phyloP scores from a whole-genome alignment of 225 moss, liverwort and hornwort species.

The Polytrichum commune region DNA sequence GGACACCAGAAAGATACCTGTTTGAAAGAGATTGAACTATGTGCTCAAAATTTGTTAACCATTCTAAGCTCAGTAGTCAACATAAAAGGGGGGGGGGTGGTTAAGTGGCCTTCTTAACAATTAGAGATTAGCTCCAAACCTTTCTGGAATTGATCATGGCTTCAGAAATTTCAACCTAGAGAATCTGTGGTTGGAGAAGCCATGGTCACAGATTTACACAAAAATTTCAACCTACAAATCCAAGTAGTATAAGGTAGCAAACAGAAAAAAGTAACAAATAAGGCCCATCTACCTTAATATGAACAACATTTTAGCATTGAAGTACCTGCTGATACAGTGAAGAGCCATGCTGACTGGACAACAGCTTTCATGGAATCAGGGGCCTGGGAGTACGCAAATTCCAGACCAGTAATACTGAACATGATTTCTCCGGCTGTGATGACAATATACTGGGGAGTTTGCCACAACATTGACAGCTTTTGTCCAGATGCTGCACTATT shows the following conservation, averaged over 20 bases:
- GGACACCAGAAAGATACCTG: no score
- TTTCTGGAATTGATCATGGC: neutral
- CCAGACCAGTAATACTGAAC: conserved; percentile 94
- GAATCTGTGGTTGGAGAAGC: no score
- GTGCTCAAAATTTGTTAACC: no score
- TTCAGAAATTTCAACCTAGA: neutral
- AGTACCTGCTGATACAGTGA: conserved; percentile 82
- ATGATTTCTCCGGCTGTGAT: conserved; percentile 93
- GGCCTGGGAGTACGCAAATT: conserved; percentile 92
- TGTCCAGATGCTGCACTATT: conserved; percentile 20
- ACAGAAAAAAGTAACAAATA: neutral
- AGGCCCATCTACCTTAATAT: neutral
- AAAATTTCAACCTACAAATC: neutral
- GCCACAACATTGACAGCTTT: conserved; percentile 77
- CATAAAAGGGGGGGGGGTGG: no score
- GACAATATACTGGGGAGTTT: conserved; percentile 66
- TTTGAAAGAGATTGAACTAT: no score
- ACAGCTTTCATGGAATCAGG: conserved; percentile 92
- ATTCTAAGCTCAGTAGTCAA: no score
- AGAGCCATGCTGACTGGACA: conserved; percentile 84
- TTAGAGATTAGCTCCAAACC: no score
- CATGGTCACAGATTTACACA: neutral
- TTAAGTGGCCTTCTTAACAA: no score
- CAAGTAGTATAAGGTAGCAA: no score
- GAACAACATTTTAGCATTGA: no score